phyloP scores from a whole-genome alignment of 2,329 filamentous ascomycete genomes.

The Raffaelea deltoideospora region DNA sequence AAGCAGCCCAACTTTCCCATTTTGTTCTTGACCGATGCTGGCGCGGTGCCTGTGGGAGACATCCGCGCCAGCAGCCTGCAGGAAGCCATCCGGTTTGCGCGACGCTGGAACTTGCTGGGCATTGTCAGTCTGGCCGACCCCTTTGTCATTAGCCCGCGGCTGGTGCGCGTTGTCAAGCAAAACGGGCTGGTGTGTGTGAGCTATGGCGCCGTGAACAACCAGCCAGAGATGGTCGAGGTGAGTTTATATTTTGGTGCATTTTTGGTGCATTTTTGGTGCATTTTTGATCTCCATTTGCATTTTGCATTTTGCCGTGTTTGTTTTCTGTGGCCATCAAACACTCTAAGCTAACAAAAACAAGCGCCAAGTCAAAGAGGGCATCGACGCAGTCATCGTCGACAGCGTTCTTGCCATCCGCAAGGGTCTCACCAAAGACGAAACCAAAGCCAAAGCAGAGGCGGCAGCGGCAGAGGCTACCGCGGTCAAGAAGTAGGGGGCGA shows the following conservation, averaged over 20 bases:
- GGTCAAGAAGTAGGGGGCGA: no score
- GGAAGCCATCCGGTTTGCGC: constrained; percentile 89
- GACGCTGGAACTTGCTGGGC: constrained; percentile 84
- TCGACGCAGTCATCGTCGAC: constrained; percentile 96
- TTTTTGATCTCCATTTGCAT: not conserved
- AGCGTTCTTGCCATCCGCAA: constrained; percentile 86
- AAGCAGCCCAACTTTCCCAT: constrained; percentile 97
- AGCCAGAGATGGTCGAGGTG: constrained; percentile 73
- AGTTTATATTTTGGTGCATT: constrained; percentile 15
- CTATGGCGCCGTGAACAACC: constrained; percentile 85
- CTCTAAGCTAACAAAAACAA: constrained; percentile 19
- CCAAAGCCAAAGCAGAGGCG: constrained; percentile 5
- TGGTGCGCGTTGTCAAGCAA: constrained; percentile 89
- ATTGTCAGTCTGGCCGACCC: constrained; percentile 83
- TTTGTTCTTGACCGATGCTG: constrained; percentile 84
- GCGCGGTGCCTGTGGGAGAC: constrained; percentile 67
- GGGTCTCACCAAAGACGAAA: constrained; percentile 47
- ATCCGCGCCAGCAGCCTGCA: constrained; percentile 83
- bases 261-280: no score
- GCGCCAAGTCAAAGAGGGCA: constrained; percentile 85
- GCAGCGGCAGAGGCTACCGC: not conserved
- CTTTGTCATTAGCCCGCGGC: constrained; percentile 71
- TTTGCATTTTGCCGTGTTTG: not conserved
- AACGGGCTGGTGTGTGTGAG: constrained; percentile 87
- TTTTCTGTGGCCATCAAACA: no score